Evolutionary conservation across 805 yeast genomes (phyloP).

Genomic region (Scheffersomyces amazonensis): DNA sequence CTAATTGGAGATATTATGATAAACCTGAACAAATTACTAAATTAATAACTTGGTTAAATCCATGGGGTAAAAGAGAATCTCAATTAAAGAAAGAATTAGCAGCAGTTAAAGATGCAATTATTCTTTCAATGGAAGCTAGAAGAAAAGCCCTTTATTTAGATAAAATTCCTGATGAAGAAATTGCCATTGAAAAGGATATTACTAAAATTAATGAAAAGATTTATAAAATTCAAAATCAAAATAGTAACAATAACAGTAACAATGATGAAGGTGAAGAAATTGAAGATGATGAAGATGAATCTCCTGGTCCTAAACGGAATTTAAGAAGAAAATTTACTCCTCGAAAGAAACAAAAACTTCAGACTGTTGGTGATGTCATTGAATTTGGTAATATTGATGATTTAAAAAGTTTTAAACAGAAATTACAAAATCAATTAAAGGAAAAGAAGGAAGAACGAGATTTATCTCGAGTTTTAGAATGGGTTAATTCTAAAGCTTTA

Average conservation of each 20-base stretch:
- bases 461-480: conserved; percentile 47
- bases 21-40: conserved; percentile 51
- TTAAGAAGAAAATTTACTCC: conserved; percentile 29
- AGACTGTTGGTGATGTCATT: conserved; percentile 27
- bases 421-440: conserved; percentile 27
- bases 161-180: conserved; percentile 29
- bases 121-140: conserved; percentile 56
- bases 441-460: conserved; percentile 38
- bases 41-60: conserved; percentile 65
- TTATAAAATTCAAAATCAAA: conserved; percentile 11
- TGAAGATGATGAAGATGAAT: conserved; percentile 33
- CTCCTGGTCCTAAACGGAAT: conserved; percentile 20
- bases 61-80: conserved; percentile 73
- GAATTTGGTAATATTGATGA: conserved; percentile 26
- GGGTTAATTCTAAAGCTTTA: conserved; percentile 61
- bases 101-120: conserved; percentile 50
- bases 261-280: conserved; percentile 20
- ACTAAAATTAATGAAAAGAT: conserved; percentile 24
- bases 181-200: conserved; percentile 37
- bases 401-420: conserved; percentile 16
- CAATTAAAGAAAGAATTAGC: conserved; percentile 60
- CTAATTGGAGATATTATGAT: conserved; percentile 74
- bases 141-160: conserved; percentile 50
- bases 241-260: conserved; percentile 8
- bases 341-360: conserved; percentile 31